Conservation (phyloP, 495 filamentous ascomycete genomes). For the Daldinia grandis region DNA sequence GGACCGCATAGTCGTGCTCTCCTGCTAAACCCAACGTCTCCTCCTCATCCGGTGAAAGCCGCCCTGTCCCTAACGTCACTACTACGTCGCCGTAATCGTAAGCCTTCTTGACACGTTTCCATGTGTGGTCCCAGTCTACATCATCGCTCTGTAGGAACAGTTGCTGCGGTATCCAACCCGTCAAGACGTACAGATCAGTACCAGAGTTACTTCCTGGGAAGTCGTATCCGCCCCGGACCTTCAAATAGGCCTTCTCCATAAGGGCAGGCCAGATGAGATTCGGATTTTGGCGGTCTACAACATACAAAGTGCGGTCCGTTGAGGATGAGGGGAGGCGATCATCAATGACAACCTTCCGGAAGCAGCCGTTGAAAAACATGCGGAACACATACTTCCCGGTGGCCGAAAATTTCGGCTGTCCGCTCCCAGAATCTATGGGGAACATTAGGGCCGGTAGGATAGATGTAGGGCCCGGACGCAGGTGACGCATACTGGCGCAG, state of each 20-base stretch:
- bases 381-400: slow-evolving; percentile 92
- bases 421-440: slow-evolving; percentile 68
- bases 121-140: slow-evolving; percentile 74
- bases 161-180: slow-evolving; percentile 97
- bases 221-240: slow-evolving; percentile 94
- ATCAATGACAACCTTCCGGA: slow-evolving; percentile 86
- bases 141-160: slow-evolving; percentile 88
- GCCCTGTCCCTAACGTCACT: slow-evolving; percentile 89
- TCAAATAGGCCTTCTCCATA: slow-evolving; percentile 97
- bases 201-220: slow-evolving; percentile 99
- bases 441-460: slow-evolving; percentile 72
- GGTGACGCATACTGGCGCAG: slow-evolving; percentile 71
- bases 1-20: slow-evolving; percentile 93
- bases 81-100: slow-evolving; percentile 84
- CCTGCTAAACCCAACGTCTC: slow-evolving; percentile 79
- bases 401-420: slow-evolving; percentile 66
- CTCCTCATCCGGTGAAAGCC: slow-evolving; percentile 76
- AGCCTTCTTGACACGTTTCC: slow-evolving; percentile 77
- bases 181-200: slow-evolving; percentile 89
- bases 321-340: slow-evolving; percentile 84
- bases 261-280: slow-evolving; percentile 88
- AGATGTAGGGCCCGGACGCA: slow-evolving; percentile 48
- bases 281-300: slow-evolving; percentile 85
- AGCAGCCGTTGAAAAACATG: slow-evolving; percentile 94
- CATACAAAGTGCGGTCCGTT: slow-evolving; percentile 78